These are phyloP conservation scores for Aspergillus ochraceoroseus DNA, from an alignment of 2,329 filamentous ascomycete species.

Conservation along the genomic window DNA sequence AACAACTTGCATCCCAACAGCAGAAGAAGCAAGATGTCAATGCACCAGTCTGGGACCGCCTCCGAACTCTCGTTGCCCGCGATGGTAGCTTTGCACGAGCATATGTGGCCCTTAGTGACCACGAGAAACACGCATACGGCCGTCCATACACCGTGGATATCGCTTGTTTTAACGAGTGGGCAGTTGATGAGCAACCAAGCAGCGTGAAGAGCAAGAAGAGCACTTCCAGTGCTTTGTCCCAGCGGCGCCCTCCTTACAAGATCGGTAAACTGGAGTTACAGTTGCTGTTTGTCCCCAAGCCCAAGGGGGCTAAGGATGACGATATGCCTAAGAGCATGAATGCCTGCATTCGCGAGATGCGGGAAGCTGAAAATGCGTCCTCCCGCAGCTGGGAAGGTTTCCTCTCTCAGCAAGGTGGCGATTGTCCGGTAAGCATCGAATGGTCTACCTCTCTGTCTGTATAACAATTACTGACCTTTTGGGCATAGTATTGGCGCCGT, in stretches of 20 bases:
- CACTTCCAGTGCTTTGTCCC: conserved; percentile 51
- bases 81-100: conserved; percentile 93
- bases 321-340: conserved; percentile 99
- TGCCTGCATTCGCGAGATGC: conserved; percentile 86
- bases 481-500: conserved; percentile 81
- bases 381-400: conserved; percentile 79
- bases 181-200: conserved; percentile 74
- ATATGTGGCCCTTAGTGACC: conserved; percentile 89
- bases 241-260: conserved; percentile 85
- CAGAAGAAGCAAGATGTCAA: conserved; percentile 60
- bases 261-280: conserved; percentile 92
- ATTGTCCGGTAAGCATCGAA: conserved; percentile 77
- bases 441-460: background rate
- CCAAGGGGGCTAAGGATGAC: conserved; percentile 78
- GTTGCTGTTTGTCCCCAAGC: conserved; percentile 88
- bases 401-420: conserved; percentile 92
- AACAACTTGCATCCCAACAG: conserved; percentile 77
- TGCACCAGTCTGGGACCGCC: conserved; percentile 65
- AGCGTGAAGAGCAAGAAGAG: conserved; percentile 93
- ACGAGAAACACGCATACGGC: conserved; percentile 82
- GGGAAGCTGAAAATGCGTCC: conserved; percentile 76
- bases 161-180: conserved; percentile 98
- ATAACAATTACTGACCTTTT: conserved; percentile 9
- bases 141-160: conserved; percentile 83
- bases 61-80: conserved; percentile 78